Percentiles rank a stretch among this genome's conserved stretches.
Evolutionary conservation across 2,329 filamentous ascomycete species (phyloP).

Genomic region (Cyphellophora europaea): DNA sequence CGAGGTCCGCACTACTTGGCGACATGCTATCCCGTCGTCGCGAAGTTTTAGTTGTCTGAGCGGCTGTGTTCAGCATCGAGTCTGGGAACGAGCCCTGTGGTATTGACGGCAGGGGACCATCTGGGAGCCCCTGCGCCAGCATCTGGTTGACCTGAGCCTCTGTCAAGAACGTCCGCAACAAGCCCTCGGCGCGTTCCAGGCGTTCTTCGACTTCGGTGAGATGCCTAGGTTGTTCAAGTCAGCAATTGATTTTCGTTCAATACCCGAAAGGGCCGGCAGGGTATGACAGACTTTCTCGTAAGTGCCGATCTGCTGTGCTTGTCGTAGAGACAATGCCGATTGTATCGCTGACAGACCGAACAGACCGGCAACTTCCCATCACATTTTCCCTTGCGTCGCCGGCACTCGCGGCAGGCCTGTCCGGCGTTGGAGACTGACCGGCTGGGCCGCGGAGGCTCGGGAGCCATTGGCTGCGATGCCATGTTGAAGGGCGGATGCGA

Average conservation of each 20-base stretch:
- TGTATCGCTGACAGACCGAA: conserved; percentile 15
- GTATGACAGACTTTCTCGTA: conserved; percentile 10
- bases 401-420: conserved; percentile 14
- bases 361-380: conserved; percentile 14
- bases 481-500: conserved; percentile 6
- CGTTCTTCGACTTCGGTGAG: conserved; percentile 16
- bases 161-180: conserved; percentile 11
- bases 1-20: background rate
- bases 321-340: conserved; percentile 15
- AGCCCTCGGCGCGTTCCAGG: conserved; percentile 12
- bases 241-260: too few relatives aligned
- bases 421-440: conserved; percentile 7
- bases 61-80: background rate
- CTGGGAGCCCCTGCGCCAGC: conserved; percentile 9
- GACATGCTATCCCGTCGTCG: background rate
- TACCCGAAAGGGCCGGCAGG: too few relatives aligned
- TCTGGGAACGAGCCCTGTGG: background rate
- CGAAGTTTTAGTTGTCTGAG: too few relatives aligned
- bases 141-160: conserved; percentile 12
- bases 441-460: conserved; percentile 6
- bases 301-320: conserved; percentile 15
- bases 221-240: conserved; percentile 11
- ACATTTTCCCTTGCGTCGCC: conserved; percentile 13
- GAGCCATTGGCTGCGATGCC: conserved; percentile 1
- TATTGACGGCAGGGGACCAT: background rate